These are phyloP conservation scores for Paecilomyces sp. DNA, from an alignment of 2,329 filamentous ascomycete species.

Conservation along the genomic window DNA sequence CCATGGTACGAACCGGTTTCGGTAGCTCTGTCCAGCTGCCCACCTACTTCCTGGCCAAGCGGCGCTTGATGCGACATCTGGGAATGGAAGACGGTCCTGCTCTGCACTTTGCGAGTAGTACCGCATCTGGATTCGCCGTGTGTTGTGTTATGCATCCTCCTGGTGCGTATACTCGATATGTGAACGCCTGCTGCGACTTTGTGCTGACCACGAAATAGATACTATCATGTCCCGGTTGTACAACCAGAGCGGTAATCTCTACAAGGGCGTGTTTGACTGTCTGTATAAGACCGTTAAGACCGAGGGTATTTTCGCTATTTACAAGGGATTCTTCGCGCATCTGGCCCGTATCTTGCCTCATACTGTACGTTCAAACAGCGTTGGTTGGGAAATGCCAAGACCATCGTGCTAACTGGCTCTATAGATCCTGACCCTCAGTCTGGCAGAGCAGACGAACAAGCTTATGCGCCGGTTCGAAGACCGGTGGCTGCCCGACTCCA, in stretches of 20 bases:
- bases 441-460: conserved; percentile 97
- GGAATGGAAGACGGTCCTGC: conserved; percentile 87
- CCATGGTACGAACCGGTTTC: conserved; percentile 93
- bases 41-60: conserved; percentile 97
- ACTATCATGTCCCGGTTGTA: conserved; percentile 99
- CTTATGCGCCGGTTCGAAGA: conserved; percentile 73
- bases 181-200: conserved; percentile 3
- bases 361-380: conserved; percentile 48
- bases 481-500: conserved; percentile 42
- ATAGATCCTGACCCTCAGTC: conserved; percentile 75
- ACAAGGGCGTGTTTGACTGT: conserved; percentile 87
- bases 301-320: conserved; percentile 85
- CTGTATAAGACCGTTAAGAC: conserved; percentile 83
- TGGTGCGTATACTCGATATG: conserved; percentile 44
- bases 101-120: conserved; percentile 81
- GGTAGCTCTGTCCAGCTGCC: conserved; percentile 93
- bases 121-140: conserved; percentile 88
- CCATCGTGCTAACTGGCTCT: conserved; percentile 12
- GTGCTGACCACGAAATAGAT: conserved; percentile 44
- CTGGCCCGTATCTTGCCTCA: conserved; percentile 90
- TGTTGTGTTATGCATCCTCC: conserved; percentile 98
- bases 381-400: neutral
- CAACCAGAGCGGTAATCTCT: conserved; percentile 98
- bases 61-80: conserved; percentile 70
- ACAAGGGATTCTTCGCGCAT: conserved; percentile 96